Conservation (phyloP, 495 filamentous ascomycete species). For the Penicillium desertorum region DNA sequence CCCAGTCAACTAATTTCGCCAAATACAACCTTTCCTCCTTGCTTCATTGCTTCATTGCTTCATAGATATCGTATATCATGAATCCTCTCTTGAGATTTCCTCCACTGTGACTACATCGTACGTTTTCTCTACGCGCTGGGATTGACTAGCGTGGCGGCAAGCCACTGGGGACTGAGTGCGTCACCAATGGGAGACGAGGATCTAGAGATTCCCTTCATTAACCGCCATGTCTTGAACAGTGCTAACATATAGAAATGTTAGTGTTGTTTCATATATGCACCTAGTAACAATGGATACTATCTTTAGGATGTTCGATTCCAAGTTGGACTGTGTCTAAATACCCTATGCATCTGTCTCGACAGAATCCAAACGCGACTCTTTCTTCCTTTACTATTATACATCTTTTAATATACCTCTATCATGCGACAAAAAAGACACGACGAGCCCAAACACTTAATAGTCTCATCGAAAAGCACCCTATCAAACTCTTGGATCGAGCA, state of each 20-base stretch:
- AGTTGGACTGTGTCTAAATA: background rate
- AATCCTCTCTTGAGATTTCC: background rate
- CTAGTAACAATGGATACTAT: background rate
- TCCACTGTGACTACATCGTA: background rate
- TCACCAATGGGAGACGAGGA: background rate
- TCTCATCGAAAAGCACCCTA: background rate
- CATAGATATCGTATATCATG: background rate
- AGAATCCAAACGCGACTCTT: background rate
- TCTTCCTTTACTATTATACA: background rate
- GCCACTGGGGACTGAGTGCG: background rate
- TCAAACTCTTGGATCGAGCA: conserved; percentile 6
- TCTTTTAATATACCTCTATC: background rate
- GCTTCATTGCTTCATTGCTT: background rate
- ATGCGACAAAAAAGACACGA: background rate
- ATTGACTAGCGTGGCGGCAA: conserved; percentile 5
- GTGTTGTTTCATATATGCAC: conserved; percentile 2
- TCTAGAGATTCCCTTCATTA: background rate
- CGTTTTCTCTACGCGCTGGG: background rate
- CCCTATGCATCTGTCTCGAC: background rate
- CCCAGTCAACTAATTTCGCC: background rate
- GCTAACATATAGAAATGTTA: background rate
- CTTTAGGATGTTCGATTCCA: background rate
- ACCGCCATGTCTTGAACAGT: background rate
- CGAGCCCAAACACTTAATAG: background rate
- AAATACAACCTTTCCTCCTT: background rate